Conservation (phyloP, 225 moss, liverwort and hornwort species). For the Asterella californica region DNA sequence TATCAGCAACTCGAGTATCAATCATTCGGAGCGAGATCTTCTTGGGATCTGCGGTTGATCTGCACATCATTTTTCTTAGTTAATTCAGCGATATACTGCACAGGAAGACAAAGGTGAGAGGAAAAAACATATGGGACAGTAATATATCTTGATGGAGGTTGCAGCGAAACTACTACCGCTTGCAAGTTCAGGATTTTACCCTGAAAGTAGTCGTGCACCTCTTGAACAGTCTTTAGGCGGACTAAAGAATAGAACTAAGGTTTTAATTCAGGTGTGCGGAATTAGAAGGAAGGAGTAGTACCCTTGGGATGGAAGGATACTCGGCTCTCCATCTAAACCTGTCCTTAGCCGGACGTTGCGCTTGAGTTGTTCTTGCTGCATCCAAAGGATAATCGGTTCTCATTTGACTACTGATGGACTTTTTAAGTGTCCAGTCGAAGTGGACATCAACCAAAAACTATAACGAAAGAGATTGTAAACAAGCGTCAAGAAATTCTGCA, state of each 20-base stretch:
- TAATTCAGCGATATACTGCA: background rate
- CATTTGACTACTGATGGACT: background rate
- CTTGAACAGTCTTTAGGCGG: background rate
- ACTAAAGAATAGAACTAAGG: background rate
- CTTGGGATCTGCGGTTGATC: conserved; percentile 43
- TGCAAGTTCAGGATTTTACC: background rate
- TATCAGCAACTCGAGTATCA: conserved; percentile 53
- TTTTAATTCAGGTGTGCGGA: background rate
- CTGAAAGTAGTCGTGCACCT: background rate
- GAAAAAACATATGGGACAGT: background rate
- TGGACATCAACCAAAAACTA: background rate
- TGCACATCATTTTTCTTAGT: conserved; percentile 21
- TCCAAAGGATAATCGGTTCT: conserved; percentile 1
- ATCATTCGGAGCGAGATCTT: conserved; percentile 44
- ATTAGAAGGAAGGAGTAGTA: conserved; percentile 22
- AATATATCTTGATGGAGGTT: background rate
- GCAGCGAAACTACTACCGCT: background rate
- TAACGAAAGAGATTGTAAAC: background rate
- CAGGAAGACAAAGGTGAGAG: background rate
- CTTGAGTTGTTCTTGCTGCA: conserved; percentile 85
- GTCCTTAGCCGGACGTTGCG: conserved; percentile 45
- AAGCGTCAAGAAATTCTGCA: background rate
- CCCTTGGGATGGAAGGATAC: conserved; percentile 45
- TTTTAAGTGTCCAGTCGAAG: background rate
- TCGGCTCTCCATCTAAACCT: conserved; percentile 43